Conservation (phyloP, 1,284 basidiomycete genomes). For the Trichosporon asahii region DNA sequence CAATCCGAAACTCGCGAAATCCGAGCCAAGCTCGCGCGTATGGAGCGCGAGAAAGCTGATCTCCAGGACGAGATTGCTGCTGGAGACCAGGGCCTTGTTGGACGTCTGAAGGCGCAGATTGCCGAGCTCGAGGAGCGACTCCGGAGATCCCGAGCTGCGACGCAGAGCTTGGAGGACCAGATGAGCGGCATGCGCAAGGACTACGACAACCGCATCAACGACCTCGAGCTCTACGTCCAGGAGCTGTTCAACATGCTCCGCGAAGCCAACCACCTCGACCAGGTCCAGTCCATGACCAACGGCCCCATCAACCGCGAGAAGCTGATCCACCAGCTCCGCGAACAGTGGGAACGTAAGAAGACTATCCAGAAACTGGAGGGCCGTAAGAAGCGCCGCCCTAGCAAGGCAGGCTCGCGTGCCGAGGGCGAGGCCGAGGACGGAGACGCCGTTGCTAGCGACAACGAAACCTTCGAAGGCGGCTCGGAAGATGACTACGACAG, state of each 20-base stretch:
- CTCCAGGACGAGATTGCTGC: constrained; percentile 76
- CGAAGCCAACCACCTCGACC: constrained; percentile 72
- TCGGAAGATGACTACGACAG: constrained; percentile 36
- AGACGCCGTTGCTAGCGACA: constrained; percentile 36
- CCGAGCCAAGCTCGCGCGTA: constrained; percentile 58
- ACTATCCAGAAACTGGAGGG: constrained; percentile 85
- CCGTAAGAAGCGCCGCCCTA: constrained; percentile 33
- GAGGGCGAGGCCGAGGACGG: constrained; percentile 37
- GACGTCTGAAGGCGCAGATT: constrained; percentile 71
- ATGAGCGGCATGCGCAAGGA: constrained; percentile 73
- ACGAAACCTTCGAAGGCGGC: constrained; percentile 46
- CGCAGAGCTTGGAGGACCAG: constrained; percentile 69
- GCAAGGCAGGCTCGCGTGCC: constrained; percentile 34
- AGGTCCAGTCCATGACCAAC: constrained; percentile 60
- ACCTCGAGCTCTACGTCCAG: constrained; percentile 87
- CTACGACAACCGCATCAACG: constrained; percentile 82
- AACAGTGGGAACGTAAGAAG: constrained; percentile 76
- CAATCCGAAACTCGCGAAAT: constrained; percentile 72
- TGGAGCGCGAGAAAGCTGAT: constrained; percentile 50
- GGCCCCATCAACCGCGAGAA: constrained; percentile 69
- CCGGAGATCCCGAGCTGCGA: constrained; percentile 70
- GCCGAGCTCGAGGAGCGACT: constrained; percentile 76
- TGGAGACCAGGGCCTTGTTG: constrained; percentile 78
- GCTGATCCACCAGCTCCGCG: constrained; percentile 68
- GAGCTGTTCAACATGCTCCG: constrained; percentile 90